Base-by-base conservation (phyloP, 257 asterid genomes). In the Solanum sejunctum region DNA sequence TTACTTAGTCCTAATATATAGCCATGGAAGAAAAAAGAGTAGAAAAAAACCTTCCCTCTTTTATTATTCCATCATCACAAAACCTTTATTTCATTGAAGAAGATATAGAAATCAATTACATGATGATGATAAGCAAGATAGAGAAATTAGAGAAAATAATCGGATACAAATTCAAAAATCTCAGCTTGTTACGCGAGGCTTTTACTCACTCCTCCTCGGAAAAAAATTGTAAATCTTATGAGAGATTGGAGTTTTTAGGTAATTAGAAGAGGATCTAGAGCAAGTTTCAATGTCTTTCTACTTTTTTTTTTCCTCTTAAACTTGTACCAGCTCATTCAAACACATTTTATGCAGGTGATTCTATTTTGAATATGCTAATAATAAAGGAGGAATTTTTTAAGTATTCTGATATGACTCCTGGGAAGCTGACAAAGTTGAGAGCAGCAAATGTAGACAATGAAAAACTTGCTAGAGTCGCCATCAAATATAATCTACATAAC, bases 381-480 rank as follows among this genome's bases (percentile, higher is more conserved):
- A 71, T 91, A 0, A 84, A 81, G 2, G 84, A 89, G 0, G 87
- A 86, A 3, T 91, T 15, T n/a, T 66, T 15, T 0, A 0, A 18
- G 67, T 89, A 92, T 58, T 93, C 87, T 16, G 85, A 89, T 60
- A 51, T 89, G 51, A 36, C 69, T 0, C 91, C 91, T 11, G 96
- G 93, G 0, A 60, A 43, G 7, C 52, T 92, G 7, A 90, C 97
- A 1, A 52, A 49, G 43, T 91, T 93, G 20, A 93, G 97, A 10
- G 89, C 93, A 0, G 89, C 87, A 36, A 93, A 92, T 26, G 94
- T 91, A 0, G 93, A 92, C 11, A 92, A 87, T 0, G 94, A 93
- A 86, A 93, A 92, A 87, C 95, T 93, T 16, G 95, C 95, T 1
- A 91, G 92, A 1, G 94, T 73, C 3, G 86, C 93, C 1, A 5